Evolutionary conservation across 2,329 filamentous ascomycete species (phyloP), one percentile per base, ranked within the genome.

Genomic region (Fusarium chaquense): DNA sequence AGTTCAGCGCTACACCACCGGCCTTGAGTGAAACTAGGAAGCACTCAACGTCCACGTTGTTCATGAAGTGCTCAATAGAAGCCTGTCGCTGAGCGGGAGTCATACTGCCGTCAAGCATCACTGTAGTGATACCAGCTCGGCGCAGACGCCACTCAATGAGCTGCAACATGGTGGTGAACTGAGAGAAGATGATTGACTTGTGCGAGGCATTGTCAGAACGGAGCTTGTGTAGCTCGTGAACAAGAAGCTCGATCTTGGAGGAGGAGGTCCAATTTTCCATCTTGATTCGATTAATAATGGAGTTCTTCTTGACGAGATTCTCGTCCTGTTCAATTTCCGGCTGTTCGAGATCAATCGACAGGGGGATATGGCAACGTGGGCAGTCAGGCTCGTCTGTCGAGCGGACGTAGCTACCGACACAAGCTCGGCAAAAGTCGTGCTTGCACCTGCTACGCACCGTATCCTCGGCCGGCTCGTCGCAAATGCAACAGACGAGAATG

Each of bases 241-340:
- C 91, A 8, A 99, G 88, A 78, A 97, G 90, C 82, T 99, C 96
- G 71, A 99, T 99, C 83, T 99, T 99, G 67, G 94, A 98, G 2
- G 94, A 98, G 0, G 93, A 97, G 0, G 94, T 97, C 96, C 96
- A 99, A 75, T 98, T 93, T 78, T 97, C 93, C 94, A 98, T 98
- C 81, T 95, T 93, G 82, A 99, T 98, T 58, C 96, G 92, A 79
- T 98, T 98, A 84, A 98, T 97, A 79, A 99, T 99, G 2, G 94
- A 97, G 16, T 90, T 94, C 81, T 98, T 98, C 86, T 97, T 98
- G 63, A 97, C 90, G 9, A 90, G 82, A 3, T 89, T 86, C 78
- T 95, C 92, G 67, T 98, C 93, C 79, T 98, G 94, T 80, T 97
- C 94, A 56, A 98, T 94, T 72, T 97, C 94, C 0, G 94, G 93